Conservation (phyloP, 2,329 filamentous ascomycete genomes). For the Ciborinia camelliae region DNA sequence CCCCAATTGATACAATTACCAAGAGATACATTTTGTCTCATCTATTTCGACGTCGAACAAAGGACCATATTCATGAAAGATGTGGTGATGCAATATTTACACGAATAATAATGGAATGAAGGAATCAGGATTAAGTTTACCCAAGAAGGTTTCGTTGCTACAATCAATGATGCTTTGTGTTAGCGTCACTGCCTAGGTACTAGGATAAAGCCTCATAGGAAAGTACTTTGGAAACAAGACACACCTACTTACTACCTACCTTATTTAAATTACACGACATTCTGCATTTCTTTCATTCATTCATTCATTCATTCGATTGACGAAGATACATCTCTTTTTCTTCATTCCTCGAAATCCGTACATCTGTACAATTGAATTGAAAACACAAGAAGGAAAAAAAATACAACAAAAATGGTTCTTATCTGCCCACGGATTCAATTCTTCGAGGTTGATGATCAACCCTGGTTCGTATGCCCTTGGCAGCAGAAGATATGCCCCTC, state of each 20-base stretch:
- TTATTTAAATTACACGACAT: no score
- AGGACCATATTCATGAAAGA: background rate
- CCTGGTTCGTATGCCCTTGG: slow-evolving; percentile 48
- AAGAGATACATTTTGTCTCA: slow-evolving; percentile 27
- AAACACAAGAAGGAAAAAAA: background rate
- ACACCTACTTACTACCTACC: background rate
- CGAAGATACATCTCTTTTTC: background rate
- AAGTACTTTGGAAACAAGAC: background rate
- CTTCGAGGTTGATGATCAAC: slow-evolving; percentile 65
- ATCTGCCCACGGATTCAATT: slow-evolving; percentile 58
- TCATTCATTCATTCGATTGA: no score
- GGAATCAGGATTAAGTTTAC: no score
- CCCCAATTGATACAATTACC: slow-evolving; percentile 22
- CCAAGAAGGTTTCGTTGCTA: no score
- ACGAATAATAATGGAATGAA: slow-evolving; percentile 9
- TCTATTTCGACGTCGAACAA: background rate
- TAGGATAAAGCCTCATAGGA: slow-evolving; percentile 7
- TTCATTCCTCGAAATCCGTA: no score
- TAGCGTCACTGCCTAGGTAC: background rate
- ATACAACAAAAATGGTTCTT: slow-evolving; percentile 46
- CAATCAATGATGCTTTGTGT: background rate
- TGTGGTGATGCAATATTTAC: slow-evolving; percentile 9
- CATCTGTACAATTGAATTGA: background rate
- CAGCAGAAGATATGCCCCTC: slow-evolving; percentile 7
- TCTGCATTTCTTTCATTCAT: no score